phyloP scores from a whole-genome alignment of 495 filamentous ascomycete species.

The Beverwykella pulmonaria region DNA sequence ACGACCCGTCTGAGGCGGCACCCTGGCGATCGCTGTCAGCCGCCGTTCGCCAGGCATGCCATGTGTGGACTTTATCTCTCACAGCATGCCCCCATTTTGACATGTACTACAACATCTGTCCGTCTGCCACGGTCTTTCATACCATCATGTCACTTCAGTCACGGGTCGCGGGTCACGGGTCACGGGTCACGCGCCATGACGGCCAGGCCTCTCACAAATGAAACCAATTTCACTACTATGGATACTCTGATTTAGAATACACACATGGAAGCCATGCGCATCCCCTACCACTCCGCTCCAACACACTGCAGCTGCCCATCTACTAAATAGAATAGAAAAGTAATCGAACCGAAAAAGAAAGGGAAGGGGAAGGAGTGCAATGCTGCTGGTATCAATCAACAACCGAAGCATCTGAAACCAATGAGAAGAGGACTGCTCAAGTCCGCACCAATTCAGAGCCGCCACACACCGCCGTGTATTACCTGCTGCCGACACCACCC shows the following conservation, averaged over 20 bases:
- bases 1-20: not conserved
- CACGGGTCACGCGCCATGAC: not conserved
- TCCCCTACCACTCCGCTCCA: conserved; percentile 12
- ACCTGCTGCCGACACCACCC: conserved; percentile 36
- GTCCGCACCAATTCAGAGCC: conserved; percentile 17
- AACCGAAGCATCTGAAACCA: conserved; percentile 40
- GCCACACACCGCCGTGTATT: conserved; percentile 30
- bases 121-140: not conserved
- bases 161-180: not conserved
- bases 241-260: conserved; percentile 40
- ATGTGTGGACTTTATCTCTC: not conserved
- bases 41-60: conserved; percentile 15
- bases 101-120: too few species aligned
- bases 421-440: conserved; percentile 26
- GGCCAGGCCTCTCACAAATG: conserved; percentile 27
- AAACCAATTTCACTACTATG: conserved; percentile 37
- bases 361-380: conserved; percentile 38
- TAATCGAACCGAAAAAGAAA: conserved; percentile 6
- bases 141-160: not conserved
- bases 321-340: conserved; percentile 30
- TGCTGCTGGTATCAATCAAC: conserved; percentile 43
- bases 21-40: conserved; percentile 17
- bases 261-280: conserved; percentile 29
- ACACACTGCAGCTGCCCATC: conserved; percentile 32
- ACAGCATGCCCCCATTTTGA: not conserved